These are phyloP conservation scores for Dipteronia sinensis DNA, from an alignment of 345 rosid genomes.

Conservation along the genomic window DNA sequence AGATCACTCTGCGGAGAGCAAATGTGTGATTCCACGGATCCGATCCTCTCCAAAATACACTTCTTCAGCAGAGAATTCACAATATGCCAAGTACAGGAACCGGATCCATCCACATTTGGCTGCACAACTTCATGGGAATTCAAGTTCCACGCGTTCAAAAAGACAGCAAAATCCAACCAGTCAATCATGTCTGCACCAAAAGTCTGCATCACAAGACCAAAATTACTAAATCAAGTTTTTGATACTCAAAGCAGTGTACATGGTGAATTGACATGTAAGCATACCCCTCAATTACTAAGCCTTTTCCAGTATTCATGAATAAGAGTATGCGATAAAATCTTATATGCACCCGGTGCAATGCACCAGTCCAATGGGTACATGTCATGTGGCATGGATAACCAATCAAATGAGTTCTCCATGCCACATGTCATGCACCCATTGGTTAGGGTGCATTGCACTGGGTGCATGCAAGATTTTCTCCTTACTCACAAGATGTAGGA, in stretches of 20 bases:
- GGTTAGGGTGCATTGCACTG: too few species aligned
- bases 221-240: conserved; percentile 9
- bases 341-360: too few species aligned
- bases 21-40: conserved; percentile 47
- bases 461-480: too few species aligned
- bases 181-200: conserved; percentile 66
- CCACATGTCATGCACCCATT: too few species aligned
- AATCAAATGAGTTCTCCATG: too few species aligned
- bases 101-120: conserved; percentile 29
- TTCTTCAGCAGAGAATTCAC: conserved; percentile 62
- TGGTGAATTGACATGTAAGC: background rate
- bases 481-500: conserved; percentile 2
- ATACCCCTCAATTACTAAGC: background rate
- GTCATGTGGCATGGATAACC: too few species aligned
- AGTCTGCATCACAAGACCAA: conserved; percentile 47
- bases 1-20: conserved; percentile 47
- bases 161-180: conserved; percentile 85
- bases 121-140: conserved; percentile 50
- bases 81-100: conserved; percentile 42
- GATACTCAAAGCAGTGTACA: conserved; percentile 1
- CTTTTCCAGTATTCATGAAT: background rate
- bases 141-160: conserved; percentile 81
- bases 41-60: conserved; percentile 50
- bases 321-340: too few species aligned
- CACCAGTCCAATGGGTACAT: too few species aligned